These are phyloP conservation scores for Macrotyloma uniflorum DNA, from an alignment of 306 rosid species.

Conservation along the genomic window DNA sequence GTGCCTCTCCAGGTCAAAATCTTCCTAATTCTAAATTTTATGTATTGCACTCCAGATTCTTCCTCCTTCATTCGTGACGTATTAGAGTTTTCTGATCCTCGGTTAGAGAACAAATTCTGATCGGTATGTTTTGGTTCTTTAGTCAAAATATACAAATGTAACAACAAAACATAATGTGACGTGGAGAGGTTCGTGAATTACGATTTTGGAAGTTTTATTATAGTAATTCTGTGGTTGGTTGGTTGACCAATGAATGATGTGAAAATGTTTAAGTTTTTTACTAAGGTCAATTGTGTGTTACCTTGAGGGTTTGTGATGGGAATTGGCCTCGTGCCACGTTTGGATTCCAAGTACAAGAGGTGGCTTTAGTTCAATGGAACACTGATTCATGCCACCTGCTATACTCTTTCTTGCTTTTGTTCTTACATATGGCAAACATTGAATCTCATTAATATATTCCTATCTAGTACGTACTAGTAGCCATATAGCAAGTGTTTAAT, in stretches of 20 bases:
- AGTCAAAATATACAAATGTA: too few relatives aligned
- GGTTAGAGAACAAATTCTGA: conserved; percentile 34
- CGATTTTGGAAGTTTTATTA: conserved; percentile 27
- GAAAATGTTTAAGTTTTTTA: conserved; percentile 6
- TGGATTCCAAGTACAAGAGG: background rate
- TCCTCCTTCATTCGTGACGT: conserved; percentile 41
- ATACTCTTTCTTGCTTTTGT: background rate
- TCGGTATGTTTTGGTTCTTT: conserved; percentile 17
- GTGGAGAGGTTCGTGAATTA: conserved; percentile 27
- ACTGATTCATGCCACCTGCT: conserved; percentile 3
- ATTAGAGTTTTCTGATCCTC: conserved; percentile 53
- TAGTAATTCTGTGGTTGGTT: too few relatives aligned
- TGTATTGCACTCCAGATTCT: conserved; percentile 38
- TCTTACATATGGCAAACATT: background rate
- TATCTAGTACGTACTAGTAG: background rate
- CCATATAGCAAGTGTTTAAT: background rate
- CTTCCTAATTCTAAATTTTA: background rate
- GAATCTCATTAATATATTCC: background rate
- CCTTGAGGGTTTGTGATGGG: background rate
- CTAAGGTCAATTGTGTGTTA: conserved; percentile 30
- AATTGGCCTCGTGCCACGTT: conserved; percentile 32
- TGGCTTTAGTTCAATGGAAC: conserved; percentile 24
- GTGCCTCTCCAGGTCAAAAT: conserved; percentile 57
- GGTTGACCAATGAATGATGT: conserved; percentile 36
- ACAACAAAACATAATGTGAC: background rate